Percentiles rank a stretch among this genome's conserved stretches.
Conservation (phyloP, 176 grass and related monocot genomes). For the Zoysia japonica region DNA sequence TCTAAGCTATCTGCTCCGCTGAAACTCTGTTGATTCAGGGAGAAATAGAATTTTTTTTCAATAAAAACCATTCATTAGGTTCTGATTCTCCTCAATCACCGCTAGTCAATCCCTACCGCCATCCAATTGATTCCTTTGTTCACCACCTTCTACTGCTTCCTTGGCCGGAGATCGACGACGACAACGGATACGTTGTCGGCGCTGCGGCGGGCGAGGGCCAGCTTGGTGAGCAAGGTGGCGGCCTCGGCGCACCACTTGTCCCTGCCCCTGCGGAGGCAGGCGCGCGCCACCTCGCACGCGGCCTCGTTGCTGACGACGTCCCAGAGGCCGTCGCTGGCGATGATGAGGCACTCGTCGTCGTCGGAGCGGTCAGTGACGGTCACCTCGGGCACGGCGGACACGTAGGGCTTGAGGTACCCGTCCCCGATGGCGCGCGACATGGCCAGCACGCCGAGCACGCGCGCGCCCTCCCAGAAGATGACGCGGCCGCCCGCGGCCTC, state of each 20-base stretch:
- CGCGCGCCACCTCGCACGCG: conserved; percentile 67
- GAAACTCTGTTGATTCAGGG: neutral
- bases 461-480: conserved; percentile 85
- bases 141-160: neutral
- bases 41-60: neutral
- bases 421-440: conserved; percentile 96
- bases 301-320: conserved; percentile 85
- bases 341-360: conserved; percentile 80
- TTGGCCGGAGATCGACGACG: conserved; percentile 63
- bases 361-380: conserved; percentile 56
- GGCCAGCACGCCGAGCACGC: conserved; percentile 77
- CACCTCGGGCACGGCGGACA: conserved; percentile 72
- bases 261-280: conserved; percentile 53
- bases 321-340: conserved; percentile 91
- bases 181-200: conserved; percentile 82
- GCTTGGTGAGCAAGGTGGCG: conserved; percentile 82
- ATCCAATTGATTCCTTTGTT: neutral
- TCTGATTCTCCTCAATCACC: neutral
- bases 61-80: neutral
- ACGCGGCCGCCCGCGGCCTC: conserved; percentile 67
- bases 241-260: conserved; percentile 72
- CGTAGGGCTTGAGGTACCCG: conserved; percentile 70
- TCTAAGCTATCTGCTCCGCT: neutral
- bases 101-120: neutral
- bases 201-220: conserved; percentile 68